Evolutionary conservation across 2,329 filamentous ascomycete genomes (phyloP).

Genomic region (Tympanopsis confertula): DNA sequence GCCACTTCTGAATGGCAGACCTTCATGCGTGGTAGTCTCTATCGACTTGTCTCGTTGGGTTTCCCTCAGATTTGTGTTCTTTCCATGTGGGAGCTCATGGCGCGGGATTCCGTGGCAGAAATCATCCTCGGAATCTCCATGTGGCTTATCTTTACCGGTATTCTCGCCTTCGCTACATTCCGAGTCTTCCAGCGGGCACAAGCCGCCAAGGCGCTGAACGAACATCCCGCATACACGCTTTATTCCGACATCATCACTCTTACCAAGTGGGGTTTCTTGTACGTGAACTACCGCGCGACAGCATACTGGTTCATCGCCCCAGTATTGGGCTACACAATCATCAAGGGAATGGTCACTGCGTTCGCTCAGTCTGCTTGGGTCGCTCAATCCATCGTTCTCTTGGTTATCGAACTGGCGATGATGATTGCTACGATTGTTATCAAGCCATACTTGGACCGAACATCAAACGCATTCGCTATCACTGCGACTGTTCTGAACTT

Average conservation of each 20-base stretch:
- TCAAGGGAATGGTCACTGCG: slow-evolving; percentile 64
- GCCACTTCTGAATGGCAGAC: slow-evolving; percentile 68
- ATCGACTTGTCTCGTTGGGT: slow-evolving; percentile 60
- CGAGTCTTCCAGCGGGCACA: slow-evolving; percentile 65
- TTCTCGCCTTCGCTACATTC: slow-evolving; percentile 57
- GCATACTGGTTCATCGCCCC: slow-evolving; percentile 67
- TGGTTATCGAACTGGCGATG: slow-evolving; percentile 54
- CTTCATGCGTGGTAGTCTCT: slow-evolving; percentile 63
- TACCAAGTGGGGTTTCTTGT: slow-evolving; percentile 72
- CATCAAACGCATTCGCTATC: slow-evolving; percentile 68
- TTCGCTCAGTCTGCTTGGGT: slow-evolving; percentile 47
- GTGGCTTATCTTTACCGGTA: slow-evolving; percentile 52
- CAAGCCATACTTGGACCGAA: slow-evolving; percentile 70
- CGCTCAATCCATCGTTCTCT: slow-evolving; percentile 53
- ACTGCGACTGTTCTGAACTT: slow-evolving; percentile 62
- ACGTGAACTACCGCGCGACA: slow-evolving; percentile 65
- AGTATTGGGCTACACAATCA: slow-evolving; percentile 47
- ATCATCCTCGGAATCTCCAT: slow-evolving; percentile 60
- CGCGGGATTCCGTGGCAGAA: slow-evolving; percentile 57
- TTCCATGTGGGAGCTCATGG: slow-evolving; percentile 62
- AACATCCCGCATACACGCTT: slow-evolving; percentile 68
- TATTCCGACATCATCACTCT: slow-evolving; percentile 64
- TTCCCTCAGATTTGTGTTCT: slow-evolving; percentile 68
- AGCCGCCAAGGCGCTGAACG: slow-evolving; percentile 62
- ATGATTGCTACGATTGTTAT: slow-evolving; percentile 53